Conservation (phyloP, 23 red algal species). For the Gracilaria gracilis region DNA sequence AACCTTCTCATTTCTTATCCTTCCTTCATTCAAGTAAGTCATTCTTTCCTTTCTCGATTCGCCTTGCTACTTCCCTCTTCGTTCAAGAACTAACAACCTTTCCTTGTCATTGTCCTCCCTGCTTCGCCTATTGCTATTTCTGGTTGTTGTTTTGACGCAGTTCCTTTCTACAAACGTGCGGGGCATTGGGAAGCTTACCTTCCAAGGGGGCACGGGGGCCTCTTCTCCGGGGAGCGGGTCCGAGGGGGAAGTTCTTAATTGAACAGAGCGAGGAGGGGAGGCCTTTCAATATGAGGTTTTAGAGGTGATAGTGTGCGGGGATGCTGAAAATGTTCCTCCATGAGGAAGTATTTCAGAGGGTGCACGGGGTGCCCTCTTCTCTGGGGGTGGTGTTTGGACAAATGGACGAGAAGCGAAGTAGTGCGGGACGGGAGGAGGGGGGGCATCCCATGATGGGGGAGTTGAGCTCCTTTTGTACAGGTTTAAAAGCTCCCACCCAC, state of each 20-base stretch:
- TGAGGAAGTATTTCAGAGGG: neutral
- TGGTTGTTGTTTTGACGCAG: neutral
- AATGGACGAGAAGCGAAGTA: neutral
- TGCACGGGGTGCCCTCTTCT: neutral
- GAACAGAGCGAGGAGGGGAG: neutral
- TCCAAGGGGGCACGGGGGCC: neutral
- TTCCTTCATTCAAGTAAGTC: no score
- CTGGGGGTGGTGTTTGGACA: neutral
- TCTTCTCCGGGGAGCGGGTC: neutral
- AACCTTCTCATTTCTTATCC: no score
- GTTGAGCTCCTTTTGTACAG: neutral
- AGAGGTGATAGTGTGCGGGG: neutral
- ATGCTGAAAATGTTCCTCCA: neutral
- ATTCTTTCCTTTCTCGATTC: no score
- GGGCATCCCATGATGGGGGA: neutral
- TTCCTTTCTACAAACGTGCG: neutral
- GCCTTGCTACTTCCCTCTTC: no score
- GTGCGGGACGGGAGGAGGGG: neutral
- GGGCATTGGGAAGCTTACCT: neutral
- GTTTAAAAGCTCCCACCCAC: neutral
- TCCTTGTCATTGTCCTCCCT: no score
- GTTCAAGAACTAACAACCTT: neutral
- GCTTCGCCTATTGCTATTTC: neutral
- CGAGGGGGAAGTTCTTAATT: neutral
- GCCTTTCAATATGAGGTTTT: neutral